Evolutionary conservation across 345 rosid species (phyloP).

Genomic region (Citrus unshiu): DNA sequence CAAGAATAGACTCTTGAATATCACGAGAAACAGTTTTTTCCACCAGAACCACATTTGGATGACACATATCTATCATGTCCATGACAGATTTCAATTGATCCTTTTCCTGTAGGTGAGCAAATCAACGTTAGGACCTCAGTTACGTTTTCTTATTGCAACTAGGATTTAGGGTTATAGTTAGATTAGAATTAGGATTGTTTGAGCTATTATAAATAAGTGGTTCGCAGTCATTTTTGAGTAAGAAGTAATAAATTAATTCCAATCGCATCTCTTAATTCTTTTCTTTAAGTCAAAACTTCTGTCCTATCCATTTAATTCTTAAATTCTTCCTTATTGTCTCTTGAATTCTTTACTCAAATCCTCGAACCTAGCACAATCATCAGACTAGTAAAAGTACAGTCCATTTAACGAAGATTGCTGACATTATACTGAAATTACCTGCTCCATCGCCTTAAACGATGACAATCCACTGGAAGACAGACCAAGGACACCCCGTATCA

Average conservation of each 20-base stretch:
- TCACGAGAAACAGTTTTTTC: conserved; percentile 88
- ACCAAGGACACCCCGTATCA: conserved; percentile 71
- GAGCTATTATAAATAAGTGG: too few species aligned
- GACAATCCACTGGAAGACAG: conserved; percentile 73
- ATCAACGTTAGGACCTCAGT: too few species aligned
- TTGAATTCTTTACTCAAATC: too few species aligned
- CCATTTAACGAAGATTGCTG: background rate
- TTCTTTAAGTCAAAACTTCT: too few species aligned
- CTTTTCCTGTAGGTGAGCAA: conserved; percentile 48
- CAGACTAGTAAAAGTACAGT: conserved; percentile 8
- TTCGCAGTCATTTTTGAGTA: too few species aligned
- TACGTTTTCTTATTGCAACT: too few species aligned
- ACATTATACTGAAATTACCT: conserved; percentile 38
- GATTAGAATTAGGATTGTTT: too few species aligned
- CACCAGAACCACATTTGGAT: conserved; percentile 80
- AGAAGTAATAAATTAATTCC: too few species aligned
- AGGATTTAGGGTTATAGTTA: too few species aligned
- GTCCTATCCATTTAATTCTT: too few species aligned
- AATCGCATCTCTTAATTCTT: too few species aligned
- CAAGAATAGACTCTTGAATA: conserved; percentile 70
- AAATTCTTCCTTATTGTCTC: too few species aligned
- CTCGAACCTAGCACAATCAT: background rate
- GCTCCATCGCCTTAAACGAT: conserved; percentile 61
- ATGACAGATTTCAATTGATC: conserved; percentile 50
- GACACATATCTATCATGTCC: conserved; percentile 56